Evolutionary conservation across 441 rosid genomes (phyloP).

Genomic region (Gossypium laxum): DNA sequence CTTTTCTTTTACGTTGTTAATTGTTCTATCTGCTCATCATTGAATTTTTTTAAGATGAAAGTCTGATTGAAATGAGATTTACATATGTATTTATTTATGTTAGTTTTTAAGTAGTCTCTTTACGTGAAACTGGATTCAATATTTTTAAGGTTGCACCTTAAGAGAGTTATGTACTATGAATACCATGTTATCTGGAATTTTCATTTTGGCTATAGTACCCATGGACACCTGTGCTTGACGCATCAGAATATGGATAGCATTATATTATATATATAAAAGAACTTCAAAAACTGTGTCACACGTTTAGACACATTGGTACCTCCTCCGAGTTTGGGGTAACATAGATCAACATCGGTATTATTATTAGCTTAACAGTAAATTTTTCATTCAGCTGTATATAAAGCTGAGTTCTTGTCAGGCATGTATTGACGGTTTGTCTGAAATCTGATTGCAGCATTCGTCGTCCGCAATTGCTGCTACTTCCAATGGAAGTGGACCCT

Average conservation of each 20-base stretch:
- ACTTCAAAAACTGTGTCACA: no score
- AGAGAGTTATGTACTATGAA: neutral
- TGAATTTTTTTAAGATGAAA: neutral
- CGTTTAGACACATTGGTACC: neutral
- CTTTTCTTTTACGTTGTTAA: neutral
- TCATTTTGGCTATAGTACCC: neutral
- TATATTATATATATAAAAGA: no score
- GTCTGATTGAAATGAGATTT: neutral
- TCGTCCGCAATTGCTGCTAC: conserved; percentile 52
- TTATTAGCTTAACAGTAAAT: neutral
- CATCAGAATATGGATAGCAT: neutral
- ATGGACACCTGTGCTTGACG: neutral
- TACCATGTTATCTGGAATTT: no score
- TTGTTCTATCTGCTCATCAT: no score
- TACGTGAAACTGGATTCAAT: neutral
- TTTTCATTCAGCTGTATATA: neutral
- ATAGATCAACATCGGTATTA: neutral
- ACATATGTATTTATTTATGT: neutral
- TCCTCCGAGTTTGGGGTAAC: neutral
- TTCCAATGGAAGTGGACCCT: conserved; percentile 54
- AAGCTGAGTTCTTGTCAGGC: neutral
- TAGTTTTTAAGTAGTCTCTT: neutral
- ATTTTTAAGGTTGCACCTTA: neutral
- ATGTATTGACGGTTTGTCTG: neutral
- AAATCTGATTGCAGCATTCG: conserved; percentile 55